Percentiles rank a stretch among this genome's conserved stretches.
Conservation (phyloP, 2,329 filamentous ascomycete species). For the Alternaria ventricosa region DNA sequence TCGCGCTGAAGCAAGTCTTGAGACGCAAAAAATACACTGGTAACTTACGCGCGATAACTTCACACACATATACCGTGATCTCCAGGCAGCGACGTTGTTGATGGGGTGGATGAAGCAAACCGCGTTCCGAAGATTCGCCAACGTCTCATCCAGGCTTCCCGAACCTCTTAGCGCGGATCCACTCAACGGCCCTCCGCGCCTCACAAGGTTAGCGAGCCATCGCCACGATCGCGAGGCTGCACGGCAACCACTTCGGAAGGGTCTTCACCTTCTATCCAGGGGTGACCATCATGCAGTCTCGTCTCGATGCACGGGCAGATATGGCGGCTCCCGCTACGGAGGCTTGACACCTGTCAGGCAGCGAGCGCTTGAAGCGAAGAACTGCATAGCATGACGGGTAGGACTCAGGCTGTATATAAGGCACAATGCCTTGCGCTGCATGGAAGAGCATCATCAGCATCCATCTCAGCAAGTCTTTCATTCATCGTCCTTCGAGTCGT, state of each 20-base stretch:
- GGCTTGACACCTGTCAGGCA: constrained; percentile 23
- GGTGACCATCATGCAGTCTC: constrained; percentile 33
- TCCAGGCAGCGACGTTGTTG: constrained; percentile 14
- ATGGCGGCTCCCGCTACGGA: constrained; percentile 16
- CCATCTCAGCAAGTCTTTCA: constrained; percentile 34
- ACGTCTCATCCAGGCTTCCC: constrained; percentile 25
- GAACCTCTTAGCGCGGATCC: constrained; percentile 15
- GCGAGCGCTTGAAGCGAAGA: constrained; percentile 13
- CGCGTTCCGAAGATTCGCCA: constrained; percentile 38
- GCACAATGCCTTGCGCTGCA: constrained; percentile 23
- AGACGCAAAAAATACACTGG: neutral
- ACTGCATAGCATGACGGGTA: constrained; percentile 13
- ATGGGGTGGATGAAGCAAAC: constrained; percentile 32
- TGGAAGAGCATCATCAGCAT: constrained; percentile 21
- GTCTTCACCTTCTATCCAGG: constrained; percentile 23
- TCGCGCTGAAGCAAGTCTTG: constrained; percentile 9
- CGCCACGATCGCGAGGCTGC: constrained; percentile 17
- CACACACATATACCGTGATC: constrained; percentile 9
- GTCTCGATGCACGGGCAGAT: constrained; percentile 11
- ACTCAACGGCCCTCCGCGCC: constrained; percentile 1
- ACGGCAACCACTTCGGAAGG: constrained; percentile 13
- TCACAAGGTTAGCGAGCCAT: constrained; percentile 9
- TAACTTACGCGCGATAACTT: neutral
- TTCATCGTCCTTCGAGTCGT: constrained; percentile 26
- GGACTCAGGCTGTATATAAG: constrained; percentile 37